Base-by-base conservation (phyloP, 352 stramenopile genomes). In the Phytophthora ramorum region DNA sequence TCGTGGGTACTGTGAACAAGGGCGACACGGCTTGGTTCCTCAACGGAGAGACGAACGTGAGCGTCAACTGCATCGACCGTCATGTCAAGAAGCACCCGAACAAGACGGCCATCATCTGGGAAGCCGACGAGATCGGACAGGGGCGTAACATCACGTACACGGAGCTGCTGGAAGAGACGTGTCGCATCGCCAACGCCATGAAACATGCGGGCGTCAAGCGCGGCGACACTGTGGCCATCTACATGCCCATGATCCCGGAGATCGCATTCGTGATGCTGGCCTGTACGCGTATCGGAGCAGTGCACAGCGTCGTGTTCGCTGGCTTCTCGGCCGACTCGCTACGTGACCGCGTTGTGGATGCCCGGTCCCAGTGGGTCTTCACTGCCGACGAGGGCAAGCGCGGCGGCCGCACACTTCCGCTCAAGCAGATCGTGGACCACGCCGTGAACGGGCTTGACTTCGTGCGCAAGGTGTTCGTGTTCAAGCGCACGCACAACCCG, bases 201-300 rank as follows among this genome's bases (percentile, higher is more conserved):
- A 93, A 97, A 60, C 68, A 85, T 20, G 73, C 81, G 28, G 96
- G 96, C 16, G 74, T 93, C 13, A 66, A 65, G 34, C 80, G 97
- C 61, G 96, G 97, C 9, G 96, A 99, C 83, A 89, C 95, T 12
- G 97, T 99, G 7, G 98, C 95, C 17, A 88, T 99, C 43, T 99
- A 99, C 85, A 98, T 99, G 97, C 98, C 98, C 44, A 99, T 99
- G 97, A 98, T 99, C 56, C 96, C 97, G 16, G 97, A 99, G 75
- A 72, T 97, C 7, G 92, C 93, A 24, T 98, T 98, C 73, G 95
- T 95, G 30, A 99, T 99, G 97, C 81, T 99, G 43, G 97, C 98
- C 1, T 99, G 97, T 68, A 91, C 95, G 16, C 91, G 98, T 28
- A 98, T 99, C 63, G 98, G 98, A 24, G 97, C 96, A 12, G 83